A percentile compares a stretch with the other conserved stretches of the same genome.
Evolutionary conservation across 164 flowering plant genomes (phyloP).

Genomic region (Annona squamosa): DNA sequence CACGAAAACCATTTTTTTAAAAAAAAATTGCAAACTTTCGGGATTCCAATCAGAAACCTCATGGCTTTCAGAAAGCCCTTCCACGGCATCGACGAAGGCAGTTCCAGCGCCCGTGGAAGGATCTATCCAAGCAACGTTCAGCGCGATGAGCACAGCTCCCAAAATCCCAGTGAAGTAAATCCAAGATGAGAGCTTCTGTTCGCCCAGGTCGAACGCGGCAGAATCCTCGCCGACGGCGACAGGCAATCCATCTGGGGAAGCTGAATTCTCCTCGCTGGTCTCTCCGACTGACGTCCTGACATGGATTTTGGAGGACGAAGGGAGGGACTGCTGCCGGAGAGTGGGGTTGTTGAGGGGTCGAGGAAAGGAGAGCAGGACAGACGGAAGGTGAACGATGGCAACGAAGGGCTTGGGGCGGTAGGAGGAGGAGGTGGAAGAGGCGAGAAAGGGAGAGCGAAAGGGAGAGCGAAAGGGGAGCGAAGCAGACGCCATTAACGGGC

Average conservation of each 20-base stretch:
- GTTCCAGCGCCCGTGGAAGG: slow-evolving; percentile 54
- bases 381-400: background rate
- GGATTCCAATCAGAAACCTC: slow-evolving; percentile 41
- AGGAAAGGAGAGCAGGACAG: background rate
- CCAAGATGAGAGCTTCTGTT: slow-evolving; percentile 83
- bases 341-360: slow-evolving; percentile 5
- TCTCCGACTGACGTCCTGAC: slow-evolving; percentile 25
- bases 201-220: slow-evolving; percentile 52
- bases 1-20: background rate
- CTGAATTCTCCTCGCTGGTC: slow-evolving; percentile 13
- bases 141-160: slow-evolving; percentile 62
- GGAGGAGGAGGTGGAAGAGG: slow-evolving; percentile 9
- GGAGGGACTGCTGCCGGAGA: background rate
- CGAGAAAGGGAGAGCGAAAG: slow-evolving; percentile 17
- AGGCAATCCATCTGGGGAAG: background rate
- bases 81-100: slow-evolving; percentile 48
- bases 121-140: slow-evolving; percentile 79
- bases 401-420: slow-evolving; percentile 1
- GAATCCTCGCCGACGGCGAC: slow-evolving; percentile 68
- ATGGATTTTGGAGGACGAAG: slow-evolving; percentile 6
- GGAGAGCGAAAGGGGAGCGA: background rate
- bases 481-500: slow-evolving; percentile 24
- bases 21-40: background rate
- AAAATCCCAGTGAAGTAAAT: slow-evolving; percentile 57
- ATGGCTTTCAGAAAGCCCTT: slow-evolving; percentile 52